Conservation (phyloP, 352 stramenopile species). For the Phytophthora ohioensis region DNA sequence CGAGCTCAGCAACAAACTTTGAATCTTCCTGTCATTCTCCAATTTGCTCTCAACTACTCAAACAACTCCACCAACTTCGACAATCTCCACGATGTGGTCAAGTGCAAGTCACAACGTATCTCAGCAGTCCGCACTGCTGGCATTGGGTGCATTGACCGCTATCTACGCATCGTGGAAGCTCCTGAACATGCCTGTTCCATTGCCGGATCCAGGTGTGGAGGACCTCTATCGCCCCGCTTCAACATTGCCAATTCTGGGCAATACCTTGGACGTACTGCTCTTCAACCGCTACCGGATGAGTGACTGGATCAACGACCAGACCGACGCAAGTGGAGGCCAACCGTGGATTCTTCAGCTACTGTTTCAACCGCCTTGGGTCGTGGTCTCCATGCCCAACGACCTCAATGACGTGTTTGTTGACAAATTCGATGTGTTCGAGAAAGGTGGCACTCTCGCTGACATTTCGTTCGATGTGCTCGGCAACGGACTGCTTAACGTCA, state of each 20-base stretch:
- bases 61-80: slow-evolving; percentile 11
- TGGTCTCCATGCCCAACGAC: slow-evolving; percentile 46
- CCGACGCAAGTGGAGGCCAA: slow-evolving; percentile 30
- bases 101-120: slow-evolving; percentile 32
- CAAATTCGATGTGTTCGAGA: slow-evolving; percentile 63
- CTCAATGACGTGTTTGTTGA: slow-evolving; percentile 42
- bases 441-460: slow-evolving; percentile 25
- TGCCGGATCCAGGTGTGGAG: slow-evolving; percentile 37
- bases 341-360: slow-evolving; percentile 56
- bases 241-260: slow-evolving; percentile 47
- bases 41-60: slow-evolving; percentile 30
- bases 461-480: slow-evolving; percentile 53
- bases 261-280: slow-evolving; percentile 41
- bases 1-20: background rate
- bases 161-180: slow-evolving; percentile 37
- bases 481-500: slow-evolving; percentile 54
- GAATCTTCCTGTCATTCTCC: slow-evolving; percentile 17
- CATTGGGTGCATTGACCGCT: slow-evolving; percentile 26
- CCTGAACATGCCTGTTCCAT: slow-evolving; percentile 28
- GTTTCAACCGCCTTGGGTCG: slow-evolving; percentile 40
- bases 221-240: slow-evolving; percentile 33
- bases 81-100: slow-evolving; percentile 33
- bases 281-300: slow-evolving; percentile 49
- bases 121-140: slow-evolving; percentile 29
- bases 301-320: slow-evolving; percentile 68